A percentile compares a stretch with the other conserved stretches of the same genome.
Conservation (phyloP, 805 yeast genomes). For the Kazachstania viticola region DNA sequence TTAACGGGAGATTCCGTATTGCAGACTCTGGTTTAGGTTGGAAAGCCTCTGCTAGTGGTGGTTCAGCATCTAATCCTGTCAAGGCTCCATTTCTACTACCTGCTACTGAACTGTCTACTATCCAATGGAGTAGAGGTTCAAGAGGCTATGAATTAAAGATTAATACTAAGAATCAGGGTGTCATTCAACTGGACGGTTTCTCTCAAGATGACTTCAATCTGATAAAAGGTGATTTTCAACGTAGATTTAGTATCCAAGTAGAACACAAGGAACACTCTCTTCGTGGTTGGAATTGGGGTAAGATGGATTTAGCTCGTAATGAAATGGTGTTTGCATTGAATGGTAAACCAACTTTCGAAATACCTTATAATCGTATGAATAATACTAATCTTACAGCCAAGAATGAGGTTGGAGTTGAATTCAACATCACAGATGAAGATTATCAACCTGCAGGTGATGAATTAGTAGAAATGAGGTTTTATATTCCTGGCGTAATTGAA, state of each 20-base stretch:
- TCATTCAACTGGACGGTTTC: slow-evolving; percentile 83
- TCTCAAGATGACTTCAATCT: slow-evolving; percentile 72
- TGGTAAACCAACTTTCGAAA: slow-evolving; percentile 82
- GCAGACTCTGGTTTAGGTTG: slow-evolving; percentile 98
- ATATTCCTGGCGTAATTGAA: slow-evolving; percentile 73
- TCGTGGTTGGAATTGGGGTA: slow-evolving; percentile 99
- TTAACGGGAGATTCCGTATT: slow-evolving; percentile 81
- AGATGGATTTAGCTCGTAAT: slow-evolving; percentile 80
- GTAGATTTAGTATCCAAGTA: slow-evolving; percentile 58
- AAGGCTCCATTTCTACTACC: slow-evolving; percentile 78
- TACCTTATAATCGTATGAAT: slow-evolving; percentile 69
- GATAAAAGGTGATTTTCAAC: slow-evolving; percentile 72
- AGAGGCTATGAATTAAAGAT: slow-evolving; percentile 84
- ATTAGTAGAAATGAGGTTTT: slow-evolving; percentile 86
- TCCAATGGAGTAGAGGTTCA: slow-evolving; percentile 87
- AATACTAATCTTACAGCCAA: slow-evolving; percentile 87
- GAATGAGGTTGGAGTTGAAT: slow-evolving; percentile 86
- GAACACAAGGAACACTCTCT: slow-evolving; percentile 85
- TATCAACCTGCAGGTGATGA: slow-evolving; percentile 80
- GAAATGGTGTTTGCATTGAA: slow-evolving; percentile 79
- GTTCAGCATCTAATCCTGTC: slow-evolving; percentile 35
- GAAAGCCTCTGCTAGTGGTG: slow-evolving; percentile 47
- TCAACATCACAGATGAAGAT: slow-evolving; percentile 47
- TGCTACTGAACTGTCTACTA: slow-evolving; percentile 68
- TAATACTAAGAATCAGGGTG: slow-evolving; percentile 82